Evolutionary conservation across 768 basidiomycete species (phyloP).

Genomic region (Coprinopsis cinerea): DNA sequence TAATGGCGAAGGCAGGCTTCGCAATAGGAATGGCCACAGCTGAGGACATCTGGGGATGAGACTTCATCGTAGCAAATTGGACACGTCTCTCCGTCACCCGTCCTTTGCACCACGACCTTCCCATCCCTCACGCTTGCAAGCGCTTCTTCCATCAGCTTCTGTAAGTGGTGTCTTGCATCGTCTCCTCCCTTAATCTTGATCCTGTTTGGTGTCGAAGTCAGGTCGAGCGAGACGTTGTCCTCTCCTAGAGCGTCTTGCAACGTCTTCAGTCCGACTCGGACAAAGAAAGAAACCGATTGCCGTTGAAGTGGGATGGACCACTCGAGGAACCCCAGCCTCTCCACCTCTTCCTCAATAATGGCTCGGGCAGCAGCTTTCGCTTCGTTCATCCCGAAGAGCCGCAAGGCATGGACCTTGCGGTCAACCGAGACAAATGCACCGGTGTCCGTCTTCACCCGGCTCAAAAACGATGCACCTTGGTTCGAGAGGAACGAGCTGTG

Average conservation of each 20-base stretch:
- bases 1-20: slow-evolving; percentile 54
- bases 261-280: slow-evolving; percentile 42
- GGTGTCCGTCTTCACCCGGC: slow-evolving; percentile 25
- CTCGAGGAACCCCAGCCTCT: slow-evolving; percentile 39
- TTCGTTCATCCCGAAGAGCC: slow-evolving; percentile 37
- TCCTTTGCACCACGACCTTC: neutral
- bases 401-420: slow-evolving; percentile 38
- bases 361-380: slow-evolving; percentile 36
- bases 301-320: slow-evolving; percentile 32
- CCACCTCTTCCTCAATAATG: slow-evolving; percentile 42
- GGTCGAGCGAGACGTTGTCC: slow-evolving; percentile 45
- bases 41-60: slow-evolving; percentile 43
- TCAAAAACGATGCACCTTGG: slow-evolving; percentile 29
- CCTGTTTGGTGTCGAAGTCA: slow-evolving; percentile 28
- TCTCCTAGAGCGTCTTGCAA: slow-evolving; percentile 51
- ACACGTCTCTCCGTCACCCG: slow-evolving; percentile 30
- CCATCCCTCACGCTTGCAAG: neutral
- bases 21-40: slow-evolving; percentile 69
- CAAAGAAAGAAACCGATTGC: slow-evolving; percentile 42
- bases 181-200: slow-evolving; percentile 54
- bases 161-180: slow-evolving; percentile 45
- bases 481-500: slow-evolving; percentile 35
- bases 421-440: slow-evolving; percentile 42
- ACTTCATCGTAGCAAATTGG: slow-evolving; percentile 67
- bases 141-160: slow-evolving; percentile 33